These are phyloP conservation scores for Panus rudis DNA, from an alignment of 768 basidiomycete species.

Conservation along the genomic window DNA sequence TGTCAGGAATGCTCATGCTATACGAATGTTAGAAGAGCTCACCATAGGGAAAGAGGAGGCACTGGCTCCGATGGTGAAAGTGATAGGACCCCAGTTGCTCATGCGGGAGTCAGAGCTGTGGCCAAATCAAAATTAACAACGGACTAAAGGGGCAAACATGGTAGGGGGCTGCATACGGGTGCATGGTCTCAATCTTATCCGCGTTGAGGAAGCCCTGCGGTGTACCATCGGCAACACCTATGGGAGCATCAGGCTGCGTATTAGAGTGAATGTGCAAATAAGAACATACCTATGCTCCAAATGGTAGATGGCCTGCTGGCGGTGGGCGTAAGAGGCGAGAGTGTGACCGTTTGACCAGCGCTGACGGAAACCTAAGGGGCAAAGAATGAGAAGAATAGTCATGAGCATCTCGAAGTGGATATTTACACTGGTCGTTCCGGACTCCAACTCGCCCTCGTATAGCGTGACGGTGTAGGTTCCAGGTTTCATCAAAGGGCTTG, in stretches of 20 bases:
- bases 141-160: neutral
- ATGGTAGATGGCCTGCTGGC: conserved; percentile 31
- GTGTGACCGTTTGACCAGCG: conserved; percentile 31
- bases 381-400: neutral
- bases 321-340: conserved; percentile 26
- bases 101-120: conserved; percentile 35
- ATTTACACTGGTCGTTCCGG: conserved; percentile 33
- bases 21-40: neutral
- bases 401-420: neutral
- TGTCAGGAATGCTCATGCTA: neutral
- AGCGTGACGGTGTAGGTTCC: conserved; percentile 41
- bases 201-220: conserved; percentile 43
- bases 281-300: conserved; percentile 35
- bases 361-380: conserved; percentile 26
- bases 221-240: conserved; percentile 39
- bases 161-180: conserved; percentile 29
- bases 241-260: neutral
- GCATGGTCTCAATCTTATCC: conserved; percentile 43
- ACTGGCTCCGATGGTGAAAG: conserved; percentile 36
- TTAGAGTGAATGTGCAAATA: neutral
- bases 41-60: conserved; percentile 38
- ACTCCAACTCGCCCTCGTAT: conserved; percentile 40
- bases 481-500: conserved; percentile 39
- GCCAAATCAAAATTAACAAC: neutral
- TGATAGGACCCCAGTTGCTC: conserved; percentile 40